Conservation (phyloP, 306 rosid genomes). For the Glycine tomentella region DNA sequence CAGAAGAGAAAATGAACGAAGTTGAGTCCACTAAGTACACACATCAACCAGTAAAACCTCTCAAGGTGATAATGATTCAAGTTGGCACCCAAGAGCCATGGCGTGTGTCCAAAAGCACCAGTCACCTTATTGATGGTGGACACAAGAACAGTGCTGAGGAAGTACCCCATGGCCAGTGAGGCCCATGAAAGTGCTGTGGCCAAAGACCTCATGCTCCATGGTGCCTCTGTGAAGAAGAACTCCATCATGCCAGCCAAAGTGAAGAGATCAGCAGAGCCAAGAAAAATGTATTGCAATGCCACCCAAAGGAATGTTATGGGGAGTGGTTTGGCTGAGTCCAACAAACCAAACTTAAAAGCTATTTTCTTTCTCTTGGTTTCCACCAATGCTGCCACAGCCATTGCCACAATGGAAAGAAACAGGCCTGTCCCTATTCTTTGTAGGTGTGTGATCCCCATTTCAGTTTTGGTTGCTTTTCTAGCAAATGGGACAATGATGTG, state of each 20-base stretch:
- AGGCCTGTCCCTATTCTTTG: slow-evolving; percentile 79
- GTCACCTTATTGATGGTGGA: slow-evolving; percentile 61
- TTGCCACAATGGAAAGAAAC: slow-evolving; percentile 67
- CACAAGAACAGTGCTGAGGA: slow-evolving; percentile 73
- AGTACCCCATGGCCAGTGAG: slow-evolving; percentile 80
- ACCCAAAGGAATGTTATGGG: slow-evolving; percentile 81
- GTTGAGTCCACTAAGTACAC: slow-evolving; percentile 68
- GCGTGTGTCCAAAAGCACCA: slow-evolving; percentile 51
- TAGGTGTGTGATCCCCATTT: slow-evolving; percentile 70
- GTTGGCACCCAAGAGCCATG: slow-evolving; percentile 71
- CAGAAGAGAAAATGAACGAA: slow-evolving; percentile 67
- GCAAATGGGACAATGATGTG: slow-evolving; percentile 64
- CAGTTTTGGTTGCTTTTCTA: slow-evolving; percentile 62
- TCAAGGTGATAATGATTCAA: slow-evolving; percentile 77
- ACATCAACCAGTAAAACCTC: slow-evolving; percentile 84
- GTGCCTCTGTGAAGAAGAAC: slow-evolving; percentile 88
- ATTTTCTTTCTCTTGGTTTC: slow-evolving; percentile 74
- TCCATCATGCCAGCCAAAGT: slow-evolving; percentile 87
- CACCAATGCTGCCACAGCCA: slow-evolving; percentile 85
- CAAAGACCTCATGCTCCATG: slow-evolving; percentile 73
- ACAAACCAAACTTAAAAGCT: slow-evolving; percentile 43
- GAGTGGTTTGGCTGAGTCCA: slow-evolving; percentile 58
- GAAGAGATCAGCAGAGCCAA: slow-evolving; percentile 86
- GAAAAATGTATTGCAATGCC: slow-evolving; percentile 71
- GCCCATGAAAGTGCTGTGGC: slow-evolving; percentile 86